phyloP scores from a whole-genome alignment of 2,329 filamentous ascomycete genomes.

The Pseudogymnoascus sp. region DNA sequence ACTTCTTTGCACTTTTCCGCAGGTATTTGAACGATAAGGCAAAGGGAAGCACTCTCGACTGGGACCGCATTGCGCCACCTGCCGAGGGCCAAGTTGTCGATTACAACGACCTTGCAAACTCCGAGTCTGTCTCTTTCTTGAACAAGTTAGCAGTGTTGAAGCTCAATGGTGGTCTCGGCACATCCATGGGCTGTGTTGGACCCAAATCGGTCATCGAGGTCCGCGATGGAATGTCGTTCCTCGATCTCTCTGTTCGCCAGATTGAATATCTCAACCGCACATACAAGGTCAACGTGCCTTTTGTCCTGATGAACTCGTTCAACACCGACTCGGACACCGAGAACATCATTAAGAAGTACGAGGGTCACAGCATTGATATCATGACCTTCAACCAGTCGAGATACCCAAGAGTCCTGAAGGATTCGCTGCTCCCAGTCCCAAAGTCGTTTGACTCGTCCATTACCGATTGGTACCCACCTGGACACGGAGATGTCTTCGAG shows the following conservation, averaged over 20 bases:
- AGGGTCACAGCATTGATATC: conserved; percentile 99
- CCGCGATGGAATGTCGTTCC: conserved; percentile 99
- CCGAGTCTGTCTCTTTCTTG: conserved; percentile 85
- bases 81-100: conserved; percentile 90
- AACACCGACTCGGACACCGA: conserved; percentile 98
- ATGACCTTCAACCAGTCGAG: conserved; percentile 99
- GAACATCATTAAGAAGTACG: conserved; percentile 99
- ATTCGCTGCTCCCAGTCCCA: conserved; percentile 91
- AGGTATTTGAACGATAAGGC: conserved; percentile 98
- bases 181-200: conserved; percentile 98
- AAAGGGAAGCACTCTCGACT: conserved; percentile 90
- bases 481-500: conserved; percentile 99
- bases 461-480: conserved; percentile 96
- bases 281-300: conserved; percentile 93
- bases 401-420: conserved; percentile 96
- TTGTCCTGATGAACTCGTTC: conserved; percentile 99
- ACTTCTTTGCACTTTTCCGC: conserved; percentile 98
- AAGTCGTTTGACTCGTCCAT: conserved; percentile 82
- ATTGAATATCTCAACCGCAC: conserved; percentile 99
- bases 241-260: conserved; percentile 95
- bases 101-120: conserved; percentile 83
- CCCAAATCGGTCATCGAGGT: conserved; percentile 99
- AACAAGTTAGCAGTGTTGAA: conserved; percentile 97
- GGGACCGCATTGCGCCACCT: conserved; percentile 92
- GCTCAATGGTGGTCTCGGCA: conserved; percentile 98